phyloP scores from a whole-genome alignment of 2,329 filamentous ascomycete genomes.

The Tolypocladium tropicale region DNA sequence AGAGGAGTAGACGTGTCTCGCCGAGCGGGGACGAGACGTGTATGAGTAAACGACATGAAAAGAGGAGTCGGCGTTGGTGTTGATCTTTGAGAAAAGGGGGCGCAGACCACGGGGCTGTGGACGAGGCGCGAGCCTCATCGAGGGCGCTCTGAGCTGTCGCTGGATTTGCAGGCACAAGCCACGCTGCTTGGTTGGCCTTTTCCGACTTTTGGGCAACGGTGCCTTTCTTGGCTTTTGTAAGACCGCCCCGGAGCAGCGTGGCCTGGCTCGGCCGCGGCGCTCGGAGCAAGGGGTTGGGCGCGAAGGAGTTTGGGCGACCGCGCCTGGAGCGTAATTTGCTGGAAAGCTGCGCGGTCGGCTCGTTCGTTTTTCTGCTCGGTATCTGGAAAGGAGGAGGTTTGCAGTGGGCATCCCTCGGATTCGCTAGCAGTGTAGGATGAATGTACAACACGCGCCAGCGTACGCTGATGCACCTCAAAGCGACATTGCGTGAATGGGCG shows the following conservation, averaged over 20 bases:
- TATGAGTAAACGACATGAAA: slow-evolving; percentile 2
- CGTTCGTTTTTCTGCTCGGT: slow-evolving; percentile 2
- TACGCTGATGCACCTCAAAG: not conserved
- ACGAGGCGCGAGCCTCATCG: not conserved
- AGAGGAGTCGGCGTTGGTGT: slow-evolving; percentile 8
- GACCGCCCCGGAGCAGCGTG: not conserved
- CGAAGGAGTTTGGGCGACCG: not conserved
- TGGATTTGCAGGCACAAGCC: not conserved
- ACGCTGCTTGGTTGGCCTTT: not conserved
- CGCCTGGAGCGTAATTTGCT: not conserved
- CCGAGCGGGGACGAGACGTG: slow-evolving; percentile 2
- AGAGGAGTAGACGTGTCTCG: slow-evolving; percentile 26
- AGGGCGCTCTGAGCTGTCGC: not conserved
- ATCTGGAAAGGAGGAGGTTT: slow-evolving; percentile 1
- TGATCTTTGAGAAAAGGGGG: not conserved
- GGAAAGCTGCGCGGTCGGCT: not conserved
- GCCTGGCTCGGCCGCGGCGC: not conserved
- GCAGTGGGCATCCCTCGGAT: slow-evolving; percentile 5
- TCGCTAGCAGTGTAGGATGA: slow-evolving; percentile 8
- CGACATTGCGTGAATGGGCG: not conserved
- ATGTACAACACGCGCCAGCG: slow-evolving; percentile 10
- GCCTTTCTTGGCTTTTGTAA: not conserved
- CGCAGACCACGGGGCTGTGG: not conserved
- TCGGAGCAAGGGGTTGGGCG: not conserved
- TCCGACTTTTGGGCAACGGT: not conserved